Evolutionary conservation across 495 filamentous ascomycete species (phyloP).

Genomic region (Penicillium steckii): DNA sequence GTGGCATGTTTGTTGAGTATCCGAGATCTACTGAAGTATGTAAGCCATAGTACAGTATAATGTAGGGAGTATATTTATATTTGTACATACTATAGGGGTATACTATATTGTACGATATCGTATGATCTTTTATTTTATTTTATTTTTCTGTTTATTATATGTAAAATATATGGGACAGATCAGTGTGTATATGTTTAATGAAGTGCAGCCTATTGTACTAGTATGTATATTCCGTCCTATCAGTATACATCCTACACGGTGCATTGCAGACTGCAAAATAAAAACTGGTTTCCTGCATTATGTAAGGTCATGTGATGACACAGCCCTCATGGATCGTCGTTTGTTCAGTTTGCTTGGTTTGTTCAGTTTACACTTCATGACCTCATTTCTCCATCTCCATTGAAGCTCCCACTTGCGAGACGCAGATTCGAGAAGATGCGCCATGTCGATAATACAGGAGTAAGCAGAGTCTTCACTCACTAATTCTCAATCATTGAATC

Average conservation of each 20-base stretch:
- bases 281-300: not conserved
- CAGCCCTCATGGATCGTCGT: not conserved
- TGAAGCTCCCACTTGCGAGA: not conserved
- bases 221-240: not conserved
- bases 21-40: not conserved
- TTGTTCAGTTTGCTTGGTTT: conserved; percentile 13
- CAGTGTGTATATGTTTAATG: no score
- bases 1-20: not conserved
- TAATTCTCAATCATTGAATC: not conserved
- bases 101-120: no score
- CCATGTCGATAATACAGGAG: conserved; percentile 28
- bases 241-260: not conserved
- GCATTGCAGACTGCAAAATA: not conserved
- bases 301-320: not conserved
- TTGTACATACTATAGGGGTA: no score
- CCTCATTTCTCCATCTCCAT: conserved; percentile 19
- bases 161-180: no score
- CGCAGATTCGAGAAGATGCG: not conserved
- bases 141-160: no score
- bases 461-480: conserved; percentile 8
- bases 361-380: conserved; percentile 4
- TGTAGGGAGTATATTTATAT: no score
- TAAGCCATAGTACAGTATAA: not conserved
- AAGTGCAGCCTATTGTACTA: no score
- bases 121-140: no score